These are phyloP conservation scores for Lipomyces chichibuensis DNA, from an alignment of 805 yeast species.

Conservation along the genomic window DNA sequence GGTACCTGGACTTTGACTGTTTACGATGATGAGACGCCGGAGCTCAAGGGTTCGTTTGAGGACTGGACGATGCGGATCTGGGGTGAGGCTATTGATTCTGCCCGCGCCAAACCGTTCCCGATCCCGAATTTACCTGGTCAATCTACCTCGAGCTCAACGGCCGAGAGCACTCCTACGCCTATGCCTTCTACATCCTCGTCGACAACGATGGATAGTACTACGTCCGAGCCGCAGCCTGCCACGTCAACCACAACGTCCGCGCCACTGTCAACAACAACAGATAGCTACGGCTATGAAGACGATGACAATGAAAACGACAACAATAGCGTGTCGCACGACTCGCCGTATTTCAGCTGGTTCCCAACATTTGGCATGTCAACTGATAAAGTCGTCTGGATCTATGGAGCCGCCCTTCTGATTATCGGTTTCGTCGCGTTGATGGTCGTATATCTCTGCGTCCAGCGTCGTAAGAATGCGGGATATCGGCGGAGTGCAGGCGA, in stretches of 20 bases:
- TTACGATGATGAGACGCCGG: slow-evolving; percentile 40
- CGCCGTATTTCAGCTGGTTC: slow-evolving; percentile 33
- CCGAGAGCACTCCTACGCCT: slow-evolving; percentile 22
- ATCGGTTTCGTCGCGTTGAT: slow-evolving; percentile 47
- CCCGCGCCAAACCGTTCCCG: slow-evolving; percentile 61
- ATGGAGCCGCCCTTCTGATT: slow-evolving; percentile 51
- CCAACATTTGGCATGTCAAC: slow-evolving; percentile 43
- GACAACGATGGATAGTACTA: slow-evolving; percentile 14
- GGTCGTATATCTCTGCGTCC: slow-evolving; percentile 48
- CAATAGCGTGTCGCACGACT: slow-evolving; percentile 11
- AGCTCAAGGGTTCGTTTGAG: slow-evolving; percentile 47
- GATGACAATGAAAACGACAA: slow-evolving; percentile 8
- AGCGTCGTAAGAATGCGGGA: slow-evolving; percentile 45
- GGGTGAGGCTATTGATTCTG: slow-evolving; percentile 74
- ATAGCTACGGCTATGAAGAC: slow-evolving; percentile 20
- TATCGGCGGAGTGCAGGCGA: slow-evolving; percentile 46
- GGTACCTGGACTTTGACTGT: slow-evolving; percentile 86
- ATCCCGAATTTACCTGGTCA: slow-evolving; percentile 42
- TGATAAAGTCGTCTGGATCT: slow-evolving; percentile 42
- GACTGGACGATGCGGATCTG: slow-evolving; percentile 79
- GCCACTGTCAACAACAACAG: slow-evolving; percentile 13
- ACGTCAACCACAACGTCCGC: neutral
- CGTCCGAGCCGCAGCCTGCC: slow-evolving; percentile 8
- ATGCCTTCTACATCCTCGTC: slow-evolving; percentile 19
- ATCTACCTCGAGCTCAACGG: slow-evolving; percentile 29